A percentile compares a stretch with the other conserved stretches of the same genome.
Conservation (phyloP, 2,329 filamentous ascomycete genomes). For the Aspergillus candidus region DNA sequence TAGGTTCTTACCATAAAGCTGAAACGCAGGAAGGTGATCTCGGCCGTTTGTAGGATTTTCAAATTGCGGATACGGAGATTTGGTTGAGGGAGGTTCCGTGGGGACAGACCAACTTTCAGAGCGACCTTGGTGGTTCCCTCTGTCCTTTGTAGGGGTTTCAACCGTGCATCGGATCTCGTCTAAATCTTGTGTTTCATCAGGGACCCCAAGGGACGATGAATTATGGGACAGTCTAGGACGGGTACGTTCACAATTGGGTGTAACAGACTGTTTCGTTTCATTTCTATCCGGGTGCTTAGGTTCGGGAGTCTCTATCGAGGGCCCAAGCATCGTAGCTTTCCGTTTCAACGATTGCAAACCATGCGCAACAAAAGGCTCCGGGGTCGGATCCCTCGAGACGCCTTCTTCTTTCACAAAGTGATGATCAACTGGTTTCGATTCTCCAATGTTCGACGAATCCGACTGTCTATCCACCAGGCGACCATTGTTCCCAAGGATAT, state of each 20-base stretch:
- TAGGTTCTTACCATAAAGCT: slow-evolving; percentile 26
- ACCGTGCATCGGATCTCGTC: slow-evolving; percentile 43
- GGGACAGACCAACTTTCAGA: not conserved
- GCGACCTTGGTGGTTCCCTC: slow-evolving; percentile 1
- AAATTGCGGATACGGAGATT: not conserved
- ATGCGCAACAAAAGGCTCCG: not conserved
- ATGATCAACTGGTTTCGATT: slow-evolving; percentile 7
- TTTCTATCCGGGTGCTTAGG: slow-evolving; percentile 1
- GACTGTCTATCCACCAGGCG: not conserved
- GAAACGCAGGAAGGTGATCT: slow-evolving; percentile 15
- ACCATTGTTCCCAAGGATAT: not conserved
- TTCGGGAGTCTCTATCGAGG: not conserved
- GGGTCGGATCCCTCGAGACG: not conserved
- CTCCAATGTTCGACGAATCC: not conserved
- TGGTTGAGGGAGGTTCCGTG: not conserved
- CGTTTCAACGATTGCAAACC: slow-evolving; percentile 16
- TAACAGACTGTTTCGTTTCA: slow-evolving; percentile 13
- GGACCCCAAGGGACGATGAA: slow-evolving; percentile 6
- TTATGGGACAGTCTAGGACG: slow-evolving; percentile 28
- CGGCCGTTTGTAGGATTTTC: not conserved
- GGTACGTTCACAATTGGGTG: slow-evolving; percentile 32
- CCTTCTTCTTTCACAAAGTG: slow-evolving; percentile 4
- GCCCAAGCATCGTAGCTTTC: slow-evolving; percentile 9
- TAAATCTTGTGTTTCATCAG: slow-evolving; percentile 57
- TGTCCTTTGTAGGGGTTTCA: slow-evolving; percentile 38